Evolutionary conservation across 495 filamentous ascomycete species (phyloP), one percentile per base, ranked within the genome.

Genomic region (Penicillium turbatum): DNA sequence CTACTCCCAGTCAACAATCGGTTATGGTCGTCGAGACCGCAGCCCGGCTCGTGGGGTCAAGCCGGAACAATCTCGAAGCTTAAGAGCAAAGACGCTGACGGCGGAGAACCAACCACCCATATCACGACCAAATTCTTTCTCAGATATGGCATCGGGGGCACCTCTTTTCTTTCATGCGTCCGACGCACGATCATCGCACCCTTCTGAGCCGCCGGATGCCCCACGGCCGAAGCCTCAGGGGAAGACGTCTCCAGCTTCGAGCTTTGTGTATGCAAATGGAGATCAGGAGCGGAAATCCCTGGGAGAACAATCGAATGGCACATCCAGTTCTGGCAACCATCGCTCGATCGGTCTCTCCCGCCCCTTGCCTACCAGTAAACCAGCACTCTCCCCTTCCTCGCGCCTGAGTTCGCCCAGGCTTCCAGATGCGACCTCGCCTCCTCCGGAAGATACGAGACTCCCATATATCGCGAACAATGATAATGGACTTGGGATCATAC

Each of bases 161-260:
- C 80, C 85, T 29, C 86, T 84, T 67, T 90, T 92, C 72, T 90
- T 92, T 62, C 86, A 87, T 68, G 88, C 86, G 7, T 82, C 79
- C 59, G 85, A 89, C 54, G 83, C 78, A n/a, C 83, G 81, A 54
- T 70, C 74, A 11, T 56, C 69, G 21, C 54, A 53, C 27, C 49
- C 61, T 26, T 64, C 67, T 8, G 67, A 73, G 30, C 41, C 53
- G 13, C 24, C 46, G 27, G 64, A 68, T 24, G 37, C 37, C n/a
- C 30, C 54, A 44, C 66, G 68, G 27, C 64, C 63, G 34, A 62
- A 56, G 36, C 55, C 61, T 24, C 51, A 54, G 43, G 58, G 43
- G 41, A 73, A 72, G 70, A 41, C 57, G 26, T 51, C 65, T 7
- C 63, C 68, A 3, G 58, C 74, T 0, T 60, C 85, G 1, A 81